These are phyloP conservation scores for Plasmodium gaboni DNA, from an alignment of 169 alveolate genomes.

Conservation along the genomic window DNA sequence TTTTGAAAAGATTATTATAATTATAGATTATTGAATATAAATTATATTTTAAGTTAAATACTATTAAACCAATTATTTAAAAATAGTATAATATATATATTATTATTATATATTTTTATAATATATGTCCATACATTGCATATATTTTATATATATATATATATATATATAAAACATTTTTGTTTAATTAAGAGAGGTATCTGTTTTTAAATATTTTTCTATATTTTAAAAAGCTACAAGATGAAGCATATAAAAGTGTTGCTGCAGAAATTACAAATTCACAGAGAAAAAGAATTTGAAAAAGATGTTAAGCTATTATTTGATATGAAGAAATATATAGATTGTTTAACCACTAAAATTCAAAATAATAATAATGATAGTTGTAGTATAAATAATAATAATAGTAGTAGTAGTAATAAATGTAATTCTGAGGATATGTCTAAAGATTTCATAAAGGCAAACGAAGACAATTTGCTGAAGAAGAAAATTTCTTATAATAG, in stretches of 20 bases:
- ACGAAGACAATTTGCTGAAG: neutral
- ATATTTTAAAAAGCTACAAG: conserved; percentile 1
- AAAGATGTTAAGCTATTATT: conserved; percentile 40
- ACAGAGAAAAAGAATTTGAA: conserved; percentile 60
- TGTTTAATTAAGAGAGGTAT: neutral
- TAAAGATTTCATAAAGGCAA: no score
- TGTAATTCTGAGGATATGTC: neutral
- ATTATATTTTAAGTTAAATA: no score
- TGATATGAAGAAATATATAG: conserved; percentile 25
- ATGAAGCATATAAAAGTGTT: conserved; percentile 47
- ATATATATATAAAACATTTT: neutral
- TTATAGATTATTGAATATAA: no score
- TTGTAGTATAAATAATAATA: neutral
- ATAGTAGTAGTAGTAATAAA: neutral
- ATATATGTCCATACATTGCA: no score
- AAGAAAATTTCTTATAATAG: neutral
- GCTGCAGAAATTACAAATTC: conserved; percentile 7
- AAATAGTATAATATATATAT: no score
- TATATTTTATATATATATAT: neutral
- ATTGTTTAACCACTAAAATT: neutral
- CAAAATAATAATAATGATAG: neutral
- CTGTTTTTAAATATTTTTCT: no score
- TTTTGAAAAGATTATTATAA: no score
- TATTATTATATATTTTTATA: no score
- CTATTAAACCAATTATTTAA: no score